phyloP scores from a whole-genome alignment of 169 alveolate genomes.

The Plasmodium fragile region DNA sequence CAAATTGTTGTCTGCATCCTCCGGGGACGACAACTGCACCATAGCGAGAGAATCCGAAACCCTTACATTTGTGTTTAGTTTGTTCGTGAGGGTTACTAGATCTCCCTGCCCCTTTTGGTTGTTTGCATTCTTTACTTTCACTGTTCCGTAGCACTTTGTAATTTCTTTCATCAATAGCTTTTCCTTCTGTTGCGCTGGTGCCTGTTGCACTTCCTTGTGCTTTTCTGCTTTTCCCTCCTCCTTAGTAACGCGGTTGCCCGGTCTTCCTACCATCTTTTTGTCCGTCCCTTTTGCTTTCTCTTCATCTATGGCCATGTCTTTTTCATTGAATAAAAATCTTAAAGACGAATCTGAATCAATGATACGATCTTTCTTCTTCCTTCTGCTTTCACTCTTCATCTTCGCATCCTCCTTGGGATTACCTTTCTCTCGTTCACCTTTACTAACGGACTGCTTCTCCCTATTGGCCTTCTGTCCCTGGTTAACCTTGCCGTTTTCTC shows the following conservation, averaged over 20 bases:
- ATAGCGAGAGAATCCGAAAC: constrained; percentile 5
- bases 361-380: background rate
- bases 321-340: background rate
- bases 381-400: background rate
- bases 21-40: constrained; percentile 11
- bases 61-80: constrained; percentile 30
- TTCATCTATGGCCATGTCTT: background rate
- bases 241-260: background rate
- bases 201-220: background rate
- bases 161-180: background rate
- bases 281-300: background rate
- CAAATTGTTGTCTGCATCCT: constrained; percentile 9
- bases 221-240: constrained; percentile 21
- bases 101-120: background rate
- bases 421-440: background rate
- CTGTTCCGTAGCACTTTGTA: constrained; percentile 47
- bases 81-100: background rate
- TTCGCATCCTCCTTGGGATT: background rate
- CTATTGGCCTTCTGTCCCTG: background rate
- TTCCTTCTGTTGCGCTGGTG: background rate
- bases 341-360: background rate
- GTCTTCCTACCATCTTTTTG: background rate
- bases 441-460: background rate
- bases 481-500: background rate
- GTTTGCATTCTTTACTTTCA: constrained; percentile 16